These are phyloP conservation scores for Phialophora expanda DNA, from an alignment of 2,329 filamentous ascomycete genomes.

Conservation along the genomic window DNA sequence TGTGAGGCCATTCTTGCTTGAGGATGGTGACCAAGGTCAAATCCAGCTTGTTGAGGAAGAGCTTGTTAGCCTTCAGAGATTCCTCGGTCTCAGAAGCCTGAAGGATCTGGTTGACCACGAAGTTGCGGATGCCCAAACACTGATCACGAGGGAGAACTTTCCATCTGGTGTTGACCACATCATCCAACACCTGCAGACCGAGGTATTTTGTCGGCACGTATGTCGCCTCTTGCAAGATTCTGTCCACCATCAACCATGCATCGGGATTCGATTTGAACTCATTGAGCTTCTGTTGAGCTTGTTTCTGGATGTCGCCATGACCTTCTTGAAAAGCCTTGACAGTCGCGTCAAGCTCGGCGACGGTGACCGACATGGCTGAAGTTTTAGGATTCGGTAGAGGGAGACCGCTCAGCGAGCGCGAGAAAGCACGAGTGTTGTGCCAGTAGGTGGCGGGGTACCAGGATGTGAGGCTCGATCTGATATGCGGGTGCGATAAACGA, in stretches of 20 bases:
- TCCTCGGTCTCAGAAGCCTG: conserved; percentile 90
- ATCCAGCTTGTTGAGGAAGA: conserved; percentile 96
- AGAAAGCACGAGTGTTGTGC: conserved; percentile 30
- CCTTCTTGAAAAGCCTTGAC: conserved; percentile 98
- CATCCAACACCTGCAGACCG: conserved; percentile 93
- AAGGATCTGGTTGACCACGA: conserved; percentile 98
- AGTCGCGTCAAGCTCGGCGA: conserved; percentile 94
- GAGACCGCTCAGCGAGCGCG: conserved; percentile 34
- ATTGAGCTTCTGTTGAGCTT: conserved; percentile 55
- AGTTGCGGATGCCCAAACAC: conserved; percentile 98
- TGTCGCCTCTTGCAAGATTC: conserved; percentile 90
- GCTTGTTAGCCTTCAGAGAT: conserved; percentile 79
- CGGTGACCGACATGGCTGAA: conserved; percentile 67
- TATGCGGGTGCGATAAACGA: conserved; percentile 26
- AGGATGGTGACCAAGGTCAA: conserved; percentile 95
- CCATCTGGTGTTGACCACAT: conserved; percentile 99
- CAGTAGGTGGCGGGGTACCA: conserved; percentile 28
- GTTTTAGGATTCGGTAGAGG: conserved; percentile 3
- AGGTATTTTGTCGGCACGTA: conserved; percentile 98
- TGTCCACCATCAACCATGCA: conserved; percentile 95
- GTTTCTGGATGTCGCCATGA: conserved; percentile 73
- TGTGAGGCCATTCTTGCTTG: conserved; percentile 99
- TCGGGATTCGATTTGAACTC: conserved; percentile 97
- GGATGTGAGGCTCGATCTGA: conserved; percentile 27
- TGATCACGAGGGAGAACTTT: conserved; percentile 96